Evolutionary conservation across 129 eudicot species (phyloP).

Genomic region (Pulicaria dysenterica): DNA sequence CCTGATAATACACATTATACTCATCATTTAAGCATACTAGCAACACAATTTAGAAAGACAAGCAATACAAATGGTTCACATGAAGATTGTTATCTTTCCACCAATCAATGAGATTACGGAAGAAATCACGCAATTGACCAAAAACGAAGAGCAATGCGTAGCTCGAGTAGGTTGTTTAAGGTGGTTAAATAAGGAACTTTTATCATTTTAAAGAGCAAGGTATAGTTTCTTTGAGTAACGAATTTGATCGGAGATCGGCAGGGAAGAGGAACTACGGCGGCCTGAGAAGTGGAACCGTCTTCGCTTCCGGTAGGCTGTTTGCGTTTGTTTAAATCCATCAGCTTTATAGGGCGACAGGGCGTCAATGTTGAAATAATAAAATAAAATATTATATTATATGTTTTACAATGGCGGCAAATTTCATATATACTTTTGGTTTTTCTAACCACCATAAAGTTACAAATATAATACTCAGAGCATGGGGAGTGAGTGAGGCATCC

Average conservation of each 20-base stretch:
- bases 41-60: not conserved
- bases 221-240: not conserved
- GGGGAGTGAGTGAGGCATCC: too few relatives aligned
- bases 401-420: too few relatives aligned
- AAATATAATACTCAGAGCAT: too few relatives aligned
- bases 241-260: not conserved
- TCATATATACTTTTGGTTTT: too few relatives aligned
- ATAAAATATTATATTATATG: too few relatives aligned
- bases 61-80: conserved; percentile 24
- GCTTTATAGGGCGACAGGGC: too few relatives aligned
- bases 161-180: conserved; percentile 61
- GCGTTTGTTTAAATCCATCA: too few relatives aligned
- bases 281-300: too few relatives aligned
- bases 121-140: conserved; percentile 74
- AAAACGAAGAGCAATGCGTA: conserved; percentile 68
- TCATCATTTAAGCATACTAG: conserved; percentile 8
- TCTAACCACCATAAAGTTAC: too few relatives aligned
- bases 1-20: conserved; percentile 46
- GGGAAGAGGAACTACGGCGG: not conserved
- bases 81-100: conserved; percentile 50
- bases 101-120: conserved; percentile 56
- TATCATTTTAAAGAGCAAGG: conserved; percentile 1
- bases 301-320: too few relatives aligned
- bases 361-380: too few relatives aligned
- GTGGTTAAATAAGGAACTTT: conserved; percentile 13